Base-by-base conservation (phyloP, 1,284 basidiomycete genomes). In the Schizophyllum commune region DNA sequence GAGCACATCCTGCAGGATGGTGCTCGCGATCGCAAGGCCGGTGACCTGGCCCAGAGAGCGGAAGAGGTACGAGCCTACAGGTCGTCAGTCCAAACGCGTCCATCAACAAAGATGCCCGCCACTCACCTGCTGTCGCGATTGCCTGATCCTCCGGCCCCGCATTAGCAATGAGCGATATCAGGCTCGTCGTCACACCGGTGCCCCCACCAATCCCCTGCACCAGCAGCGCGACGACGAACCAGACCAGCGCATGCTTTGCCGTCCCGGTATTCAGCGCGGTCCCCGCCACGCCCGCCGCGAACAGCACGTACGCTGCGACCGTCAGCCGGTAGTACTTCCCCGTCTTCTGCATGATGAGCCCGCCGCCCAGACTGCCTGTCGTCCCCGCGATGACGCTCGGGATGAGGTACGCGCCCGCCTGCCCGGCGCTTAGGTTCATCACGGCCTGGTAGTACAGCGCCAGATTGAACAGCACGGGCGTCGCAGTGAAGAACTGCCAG, bases 161-260 rank as follows among this genome's bases (percentile, higher is more conserved):
- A 68, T 86, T 85, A 0, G 84, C 82, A 54, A 86, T 84, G 52
- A 86, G 72, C 0, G 84, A 79, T 51, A 86, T 77, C 27, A 87
- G 73, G 47, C 79, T 82, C 0, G 81, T 84, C 0, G 84, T 86
- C 8, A 84, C 72, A 0, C 80, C 81, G 47, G 73, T 70, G 17
- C 81, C 53, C 11, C 27, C 27, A 11, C 53, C 53, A 11, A 55
- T 9, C 20, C 53, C 27, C 53, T 21, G 53, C 27, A 27, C 27
- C 20, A 55, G 11, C 19, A 55, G 53, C 13, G 15, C 53, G 34
- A 76, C 61, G 15, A 72, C 73, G 52, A 84, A 68, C 4, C 73
- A 75, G 17, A 72, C 58, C 5, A 73, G 68, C 1, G 77, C 79
- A 53, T 71, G 69, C 20, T 70, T 34, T 8, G 74, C 13, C 0